These are phyloP conservation scores for Aspergillus intermedius DNA, from an alignment of 2,329 filamentous ascomycete species.

Conservation along the genomic window DNA sequence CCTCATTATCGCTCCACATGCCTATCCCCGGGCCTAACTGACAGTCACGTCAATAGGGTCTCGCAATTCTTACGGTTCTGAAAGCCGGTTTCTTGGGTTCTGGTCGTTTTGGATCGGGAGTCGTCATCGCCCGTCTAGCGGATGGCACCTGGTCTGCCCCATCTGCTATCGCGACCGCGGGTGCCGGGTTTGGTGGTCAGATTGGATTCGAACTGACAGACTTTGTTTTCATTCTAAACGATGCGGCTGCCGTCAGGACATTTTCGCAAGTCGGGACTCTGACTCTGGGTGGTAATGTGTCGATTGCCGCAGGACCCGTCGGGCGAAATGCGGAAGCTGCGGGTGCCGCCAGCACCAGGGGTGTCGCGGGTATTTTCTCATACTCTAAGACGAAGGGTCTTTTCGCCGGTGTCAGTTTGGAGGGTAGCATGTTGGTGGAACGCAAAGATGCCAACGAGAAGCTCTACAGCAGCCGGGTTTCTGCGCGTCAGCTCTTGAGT, in stretches of 20 bases:
- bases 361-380: conserved; percentile 86
- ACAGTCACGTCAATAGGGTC: conserved; percentile 30
- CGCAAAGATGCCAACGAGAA: conserved; percentile 95
- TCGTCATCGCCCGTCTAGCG: conserved; percentile 43
- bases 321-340: conserved; percentile 94
- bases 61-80: conserved; percentile 44
- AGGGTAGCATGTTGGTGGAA: conserved; percentile 89
- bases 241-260: conserved; percentile 78
- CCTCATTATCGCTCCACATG: background rate
- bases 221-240: conserved; percentile 98
- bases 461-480: conserved; percentile 77
- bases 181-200: conserved; percentile 46
- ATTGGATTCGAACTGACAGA: conserved; percentile 48
- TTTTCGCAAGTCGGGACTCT: conserved; percentile 89
- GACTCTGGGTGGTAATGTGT: conserved; percentile 93
- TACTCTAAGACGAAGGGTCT: conserved; percentile 98
- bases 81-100: conserved; percentile 48
- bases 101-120: conserved; percentile 44
- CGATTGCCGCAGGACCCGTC: conserved; percentile 86
- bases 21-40: conserved; percentile 4
- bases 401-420: conserved; percentile 90
- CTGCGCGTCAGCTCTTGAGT: conserved; percentile 72
- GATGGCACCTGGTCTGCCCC: conserved; percentile 47
- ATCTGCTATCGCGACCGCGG: conserved; percentile 44
- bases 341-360: conserved; percentile 81